Base-by-base conservation (phyloP, 2,329 filamentous ascomycete species). In the Drechslerella dactyloides region DNA sequence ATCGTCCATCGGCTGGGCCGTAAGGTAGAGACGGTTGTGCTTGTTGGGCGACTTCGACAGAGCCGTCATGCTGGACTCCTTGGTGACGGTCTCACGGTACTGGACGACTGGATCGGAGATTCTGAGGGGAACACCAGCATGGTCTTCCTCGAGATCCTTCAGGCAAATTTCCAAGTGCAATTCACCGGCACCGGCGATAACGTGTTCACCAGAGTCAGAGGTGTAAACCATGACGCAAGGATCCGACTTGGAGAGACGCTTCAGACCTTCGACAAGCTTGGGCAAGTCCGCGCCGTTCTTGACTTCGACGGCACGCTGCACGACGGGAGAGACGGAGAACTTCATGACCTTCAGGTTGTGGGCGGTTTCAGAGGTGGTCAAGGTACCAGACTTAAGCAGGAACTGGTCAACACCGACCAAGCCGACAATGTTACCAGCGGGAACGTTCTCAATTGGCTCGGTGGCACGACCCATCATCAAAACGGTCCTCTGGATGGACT, bases 261-360 rank as follows among this genome's bases (percentile, higher is more conserved):
- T 99, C 77, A 99, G 93, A 91, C 94, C 94, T 86, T 99, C 94
- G 79, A 99, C 94, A 74, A 99, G 89, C 89, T 99, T 99, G 83
- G 94, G 94, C 76, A 99, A 89, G 87, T 99, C 94, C 85, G 96
- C 92, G 80, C 94, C 94, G 85, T 99, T 99, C 91, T 97, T 97
- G 86, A 97, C 93, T 85, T 97, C 91, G 80, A 99, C 94, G 83
- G 94, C 96, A 78, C 93, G 93, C 85, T 90, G 93, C 77, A 99
- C 94, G 84, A 99, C 94, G 79, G 94, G 94, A 73, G 94, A 97
- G 82, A 99, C 94, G 80, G 94, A 99, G 90, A 99, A 99, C 87
- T 97, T 97, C 94, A 99, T 99, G 85, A 99, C 94, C 90, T 97
- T 97, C 80, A 99, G 85, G 89, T 99, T 99, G 90, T 99, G 94